Evolutionary conservation across 495 filamentous ascomycete species (phyloP), one percentile per base, ranked within the genome.

Genomic region (Trypethelium eluteriae): DNA sequence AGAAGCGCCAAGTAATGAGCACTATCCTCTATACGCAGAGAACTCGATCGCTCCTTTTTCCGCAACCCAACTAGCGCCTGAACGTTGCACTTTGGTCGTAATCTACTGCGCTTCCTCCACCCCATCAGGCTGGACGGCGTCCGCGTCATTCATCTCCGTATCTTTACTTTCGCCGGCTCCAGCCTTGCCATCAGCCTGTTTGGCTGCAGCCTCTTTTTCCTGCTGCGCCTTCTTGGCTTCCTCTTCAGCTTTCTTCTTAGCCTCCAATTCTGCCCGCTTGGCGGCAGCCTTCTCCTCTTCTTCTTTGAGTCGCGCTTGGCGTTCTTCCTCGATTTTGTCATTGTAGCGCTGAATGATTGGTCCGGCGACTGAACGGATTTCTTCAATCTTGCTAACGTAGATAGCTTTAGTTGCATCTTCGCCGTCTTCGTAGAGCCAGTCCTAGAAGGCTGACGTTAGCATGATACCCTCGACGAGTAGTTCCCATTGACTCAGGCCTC

Each of bases 401-500:
- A 92, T 80, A 47, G 89, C 91, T 83, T 96, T 96, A 73, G 90
- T 93, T 74, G 93, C 84, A 76, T 98, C 94, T 66, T 97, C 93
- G 70, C 94, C 94, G 38, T 98, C 94, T 70, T 96, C 92, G 79
- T 98, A 98, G 64, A 99, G 86, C 94, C 94, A 99, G 71, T 98
- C 92, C 93, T 98, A 70, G 32, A 63, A 39, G 56, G 50, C 2
- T n/a, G 34, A 38, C 7, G 67, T 66, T 38, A 59, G 35, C 5
- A 53, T 53, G n/a, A 53, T 53, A 25, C 49, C 5, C 9, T n/a
- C 11, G n/a, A 14, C 12, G 12, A n/a, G 5, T n/a, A 11, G 5
- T 25, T 53, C 38, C 14, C 14, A 39, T 34, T 63, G 56, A 11
- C 7, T 6, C 7, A 61, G n/a, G 11, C 7, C n/a, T 18, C 18